Evolutionary conservation across 2,329 filamentous ascomycete species (phyloP).

Genomic region (Keithomyces neogunnii): DNA sequence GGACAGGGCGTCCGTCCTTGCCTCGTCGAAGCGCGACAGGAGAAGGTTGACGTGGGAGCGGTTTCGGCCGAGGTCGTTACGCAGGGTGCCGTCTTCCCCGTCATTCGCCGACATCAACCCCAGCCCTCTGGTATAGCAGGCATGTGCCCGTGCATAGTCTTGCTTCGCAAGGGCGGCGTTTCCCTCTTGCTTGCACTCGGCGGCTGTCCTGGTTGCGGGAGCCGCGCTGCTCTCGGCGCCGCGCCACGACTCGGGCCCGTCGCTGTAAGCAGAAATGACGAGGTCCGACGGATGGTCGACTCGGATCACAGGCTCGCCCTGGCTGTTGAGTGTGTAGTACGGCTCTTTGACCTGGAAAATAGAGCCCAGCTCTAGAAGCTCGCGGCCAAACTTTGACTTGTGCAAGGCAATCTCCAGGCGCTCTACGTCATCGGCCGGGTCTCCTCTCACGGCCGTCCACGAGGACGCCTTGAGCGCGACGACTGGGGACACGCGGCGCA

Average conservation of each 20-base stretch:
- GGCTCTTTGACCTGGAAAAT: conserved; percentile 39
- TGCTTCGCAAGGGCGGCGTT: conserved; percentile 18
- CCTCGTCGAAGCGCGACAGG: conserved; percentile 21
- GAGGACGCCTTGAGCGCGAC: conserved; percentile 15
- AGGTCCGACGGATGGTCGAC: conserved; percentile 25
- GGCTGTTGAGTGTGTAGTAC: conserved; percentile 33
- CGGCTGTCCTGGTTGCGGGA: conserved; percentile 8
- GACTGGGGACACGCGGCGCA: conserved; percentile 19
- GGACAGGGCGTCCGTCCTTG: conserved; percentile 17
- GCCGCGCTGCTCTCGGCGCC: not conserved
- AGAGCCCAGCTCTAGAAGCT: conserved; percentile 23
- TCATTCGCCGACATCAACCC: not conserved
- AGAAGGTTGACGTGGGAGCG: conserved; percentile 23
- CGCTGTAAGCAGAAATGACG: conserved; percentile 9
- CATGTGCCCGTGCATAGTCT: conserved; percentile 13
- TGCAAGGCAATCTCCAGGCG: conserved; percentile 24
- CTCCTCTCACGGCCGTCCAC: conserved; percentile 20
- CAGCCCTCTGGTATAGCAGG: conserved; percentile 19
- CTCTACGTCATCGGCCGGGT: conserved; percentile 18
- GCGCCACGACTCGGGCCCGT: conserved; percentile 13
- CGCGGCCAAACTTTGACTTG: conserved; percentile 21
- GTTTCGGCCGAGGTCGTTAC: conserved; percentile 23
- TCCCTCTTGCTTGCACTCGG: conserved; percentile 18
- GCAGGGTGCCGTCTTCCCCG: conserved; percentile 10
- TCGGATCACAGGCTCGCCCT: conserved; percentile 31